These are phyloP conservation scores for Aspergillus egyptiacus DNA, from an alignment of 495 filamentous ascomycete species.

Conservation along the genomic window DNA sequence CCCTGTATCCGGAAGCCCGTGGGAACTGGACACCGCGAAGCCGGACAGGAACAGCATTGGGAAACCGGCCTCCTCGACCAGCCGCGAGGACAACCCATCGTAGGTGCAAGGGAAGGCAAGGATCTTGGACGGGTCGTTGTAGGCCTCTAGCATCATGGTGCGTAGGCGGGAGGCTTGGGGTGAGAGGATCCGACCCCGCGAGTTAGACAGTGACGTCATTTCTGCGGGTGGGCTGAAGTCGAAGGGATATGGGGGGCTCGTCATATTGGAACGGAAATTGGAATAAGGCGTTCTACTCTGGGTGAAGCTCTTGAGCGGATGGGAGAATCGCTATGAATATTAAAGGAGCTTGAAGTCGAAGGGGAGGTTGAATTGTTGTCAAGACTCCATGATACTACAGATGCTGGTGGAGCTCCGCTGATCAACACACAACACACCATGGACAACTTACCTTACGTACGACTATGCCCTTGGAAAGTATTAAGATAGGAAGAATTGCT, in stretches of 20 bases:
- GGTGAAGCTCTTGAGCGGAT: too few relatives aligned
- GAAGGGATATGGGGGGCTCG: constrained; percentile 37
- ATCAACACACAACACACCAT: too few relatives aligned
- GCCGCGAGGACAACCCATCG: constrained; percentile 35
- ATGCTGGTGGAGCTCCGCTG: too few relatives aligned
- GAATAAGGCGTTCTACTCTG: too few relatives aligned
- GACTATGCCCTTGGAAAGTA: too few relatives aligned
- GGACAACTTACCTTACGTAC: too few relatives aligned
- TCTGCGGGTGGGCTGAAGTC: constrained; percentile 16
- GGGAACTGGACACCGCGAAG: constrained; percentile 29
- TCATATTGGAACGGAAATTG: too few relatives aligned
- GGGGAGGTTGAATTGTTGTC: too few relatives aligned
- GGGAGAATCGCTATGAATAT: too few relatives aligned
- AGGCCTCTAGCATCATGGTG: constrained; percentile 32
- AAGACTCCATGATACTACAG: too few relatives aligned
- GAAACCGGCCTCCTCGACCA: constrained; percentile 38
- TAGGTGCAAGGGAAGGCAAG: constrained; percentile 34
- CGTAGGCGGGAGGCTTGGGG: background rate
- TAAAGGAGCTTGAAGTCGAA: too few relatives aligned
- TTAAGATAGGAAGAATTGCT: too few relatives aligned
- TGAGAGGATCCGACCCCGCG: background rate
- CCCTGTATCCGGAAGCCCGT: constrained; percentile 38
- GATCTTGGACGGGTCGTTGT: constrained; percentile 32
- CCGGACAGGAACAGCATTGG: constrained; percentile 35
- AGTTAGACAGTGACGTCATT: constrained; percentile 16